Conservation (phyloP, 2,329 filamentous ascomycete species). For the Colletotrichum lupini region DNA sequence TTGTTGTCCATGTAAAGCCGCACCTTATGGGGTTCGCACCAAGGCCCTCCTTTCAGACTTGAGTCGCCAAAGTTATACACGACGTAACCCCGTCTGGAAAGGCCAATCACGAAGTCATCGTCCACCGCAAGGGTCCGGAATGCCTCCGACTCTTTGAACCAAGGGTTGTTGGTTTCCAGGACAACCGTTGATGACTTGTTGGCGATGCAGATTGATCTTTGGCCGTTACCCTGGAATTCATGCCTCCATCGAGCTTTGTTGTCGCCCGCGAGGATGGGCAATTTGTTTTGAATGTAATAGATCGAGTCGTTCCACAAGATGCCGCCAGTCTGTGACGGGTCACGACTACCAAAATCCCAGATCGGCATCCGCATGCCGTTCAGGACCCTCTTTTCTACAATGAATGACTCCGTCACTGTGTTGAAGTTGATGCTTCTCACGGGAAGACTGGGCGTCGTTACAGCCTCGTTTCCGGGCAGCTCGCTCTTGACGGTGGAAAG, state of each 20-base stretch:
- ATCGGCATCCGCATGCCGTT: not conserved
- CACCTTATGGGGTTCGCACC: not conserved
- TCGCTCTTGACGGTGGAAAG: not conserved
- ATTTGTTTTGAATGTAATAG: conserved; percentile 41
- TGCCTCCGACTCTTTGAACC: not conserved
- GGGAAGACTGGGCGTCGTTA: not conserved
- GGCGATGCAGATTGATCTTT: not conserved
- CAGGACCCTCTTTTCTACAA: not conserved
- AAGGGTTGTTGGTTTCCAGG: not conserved
- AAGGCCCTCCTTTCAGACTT: not conserved
- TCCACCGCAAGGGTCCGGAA: not conserved
- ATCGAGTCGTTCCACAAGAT: conserved; percentile 40
- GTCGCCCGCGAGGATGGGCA: conserved; percentile 33
- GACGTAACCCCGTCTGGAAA: not conserved
- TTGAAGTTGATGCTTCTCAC: conserved; percentile 14
- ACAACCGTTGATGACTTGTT: not conserved
- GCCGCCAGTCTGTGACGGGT: not conserved
- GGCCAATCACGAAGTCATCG: conserved; percentile 11
- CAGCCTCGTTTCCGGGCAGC: not conserved
- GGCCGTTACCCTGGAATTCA: not conserved
- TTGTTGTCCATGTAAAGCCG: not conserved
- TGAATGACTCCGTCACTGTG: not conserved
- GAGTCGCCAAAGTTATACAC: conserved; percentile 3
- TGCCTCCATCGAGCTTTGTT: not conserved
- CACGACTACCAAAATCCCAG: rapidly evolving